Evolutionary conservation across 2,329 filamentous ascomycete species (phyloP), one percentile per base, ranked within the genome.

Genomic region (Neonectria coccinea): DNA sequence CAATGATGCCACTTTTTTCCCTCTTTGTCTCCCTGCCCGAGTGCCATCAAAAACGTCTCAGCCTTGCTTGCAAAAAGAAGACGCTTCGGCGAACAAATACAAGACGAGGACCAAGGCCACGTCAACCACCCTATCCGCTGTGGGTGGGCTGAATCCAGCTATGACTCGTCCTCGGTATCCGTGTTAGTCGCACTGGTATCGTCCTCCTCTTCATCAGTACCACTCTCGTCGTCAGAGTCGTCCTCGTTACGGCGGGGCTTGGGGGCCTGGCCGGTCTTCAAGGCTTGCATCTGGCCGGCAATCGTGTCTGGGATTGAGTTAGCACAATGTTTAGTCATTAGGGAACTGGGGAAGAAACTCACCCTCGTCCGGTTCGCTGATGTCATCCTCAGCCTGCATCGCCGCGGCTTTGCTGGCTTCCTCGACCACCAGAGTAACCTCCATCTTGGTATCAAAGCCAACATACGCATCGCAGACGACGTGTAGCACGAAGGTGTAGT

Each of bases 341-440:
- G 16, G 7, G 3, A 44, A 47, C 25, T 12, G 33, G 16, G 25
- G 45, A 52, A 63, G 50, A 50, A 51, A 45, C 90, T 84, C 86
- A 97, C 96, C 96, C 85, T 99, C 96, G 68, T 98, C 96, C 39
- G 97, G 96, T 79, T 99, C 96, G 77, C 93, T 97, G 70, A 99
- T 99, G 64, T 99, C 96, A 74, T 97, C 96, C 71, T 97, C 94
- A 52, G 90, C 92, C 56, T 88, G 88, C 76, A 97, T 90, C 70
- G 91, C 88, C 20, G 88, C 91, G 5, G 93, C 94, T 82, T 95
- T 96, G 79, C 88, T 92, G 36, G 92, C 90, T 73, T 98, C 94
- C 75, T 97, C 94, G 9, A 99, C 93, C 29, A 91, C 88, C 57
- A 99, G 85, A 2, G 92, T 94, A 29, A 97, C 93, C 75, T 97